A percentile compares a stretch with the other conserved stretches of the same genome.
Conservation (phyloP, 352 stramenopile species). For the Phytophthora boehmeriae region DNA sequence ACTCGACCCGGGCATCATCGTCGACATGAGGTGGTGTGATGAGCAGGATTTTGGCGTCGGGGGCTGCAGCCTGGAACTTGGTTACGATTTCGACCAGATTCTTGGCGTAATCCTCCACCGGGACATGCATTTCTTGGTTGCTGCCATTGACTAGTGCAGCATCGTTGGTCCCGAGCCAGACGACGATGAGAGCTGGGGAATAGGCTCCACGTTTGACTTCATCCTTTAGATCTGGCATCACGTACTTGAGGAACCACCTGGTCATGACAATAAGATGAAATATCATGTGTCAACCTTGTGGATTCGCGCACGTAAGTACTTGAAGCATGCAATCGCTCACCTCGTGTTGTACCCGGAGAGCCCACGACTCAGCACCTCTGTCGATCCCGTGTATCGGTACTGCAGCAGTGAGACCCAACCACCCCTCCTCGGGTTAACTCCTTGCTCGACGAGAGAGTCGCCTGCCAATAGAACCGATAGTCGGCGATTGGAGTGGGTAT, state of each 20-base stretch:
- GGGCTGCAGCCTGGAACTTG: constrained; percentile 9
- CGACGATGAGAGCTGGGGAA: constrained; percentile 35
- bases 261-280: constrained; percentile 2
- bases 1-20: constrained; percentile 20
- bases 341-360: constrained; percentile 44
- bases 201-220: constrained; percentile 31
- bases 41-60: constrained; percentile 35
- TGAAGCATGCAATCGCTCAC: constrained; percentile 7
- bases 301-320: no score
- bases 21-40: constrained; percentile 46
- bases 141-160: constrained; percentile 30
- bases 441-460: constrained; percentile 48
- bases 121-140: constrained; percentile 37
- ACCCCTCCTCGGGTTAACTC: constrained; percentile 9
- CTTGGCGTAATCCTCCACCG: constrained; percentile 38
- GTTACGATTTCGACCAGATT: constrained; percentile 41
- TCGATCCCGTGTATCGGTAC: constrained; percentile 34
- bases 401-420: constrained; percentile 40
- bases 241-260: background rate
- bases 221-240: constrained; percentile 27
- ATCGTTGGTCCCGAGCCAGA: constrained; percentile 69
- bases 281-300: no score
- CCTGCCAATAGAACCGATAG: constrained; percentile 41
- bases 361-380: constrained; percentile 45
- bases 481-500: no score